A percentile compares a stretch with the other conserved stretches of the same genome.
These are phyloP conservation scores for Puccinia sorghi DNA, from an alignment of 1,284 basidiomycete genomes.

Conservation along the genomic window DNA sequence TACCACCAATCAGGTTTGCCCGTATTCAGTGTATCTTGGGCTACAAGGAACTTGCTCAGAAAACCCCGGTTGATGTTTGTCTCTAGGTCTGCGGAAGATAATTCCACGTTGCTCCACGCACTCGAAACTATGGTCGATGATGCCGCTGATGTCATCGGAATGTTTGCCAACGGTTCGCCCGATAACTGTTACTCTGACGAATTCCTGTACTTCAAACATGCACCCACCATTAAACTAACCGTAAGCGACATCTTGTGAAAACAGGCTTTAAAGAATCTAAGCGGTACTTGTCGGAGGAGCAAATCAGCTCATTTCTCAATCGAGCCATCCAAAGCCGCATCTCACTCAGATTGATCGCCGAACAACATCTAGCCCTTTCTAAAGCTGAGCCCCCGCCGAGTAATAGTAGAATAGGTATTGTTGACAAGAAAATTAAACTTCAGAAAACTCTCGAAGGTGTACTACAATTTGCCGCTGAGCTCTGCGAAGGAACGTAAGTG, in stretches of 20 bases:
- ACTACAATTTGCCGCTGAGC: constrained; percentile 23
- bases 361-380: constrained; percentile 41
- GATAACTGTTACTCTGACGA: background rate
- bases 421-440: constrained; percentile 20
- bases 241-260: no score
- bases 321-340: constrained; percentile 38
- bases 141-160: constrained; percentile 35
- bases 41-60: background rate
- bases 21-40: background rate
- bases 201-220: no score
- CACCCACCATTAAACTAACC: background rate
- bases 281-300: constrained; percentile 38
- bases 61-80: background rate
- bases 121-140: constrained; percentile 42
- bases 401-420: constrained; percentile 25
- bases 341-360: constrained; percentile 37
- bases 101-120: constrained; percentile 8
- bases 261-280: constrained; percentile 45
- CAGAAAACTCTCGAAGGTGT: constrained; percentile 24
- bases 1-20: constrained; percentile 37
- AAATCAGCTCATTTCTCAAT: constrained; percentile 41
- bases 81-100: constrained; percentile 12
- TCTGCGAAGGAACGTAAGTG: constrained; percentile 45
- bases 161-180: constrained; percentile 39
- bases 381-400: background rate